Evolutionary conservation across 2,329 filamentous ascomycete species (phyloP).

Genomic region (Colletotrichum agaves): DNA sequence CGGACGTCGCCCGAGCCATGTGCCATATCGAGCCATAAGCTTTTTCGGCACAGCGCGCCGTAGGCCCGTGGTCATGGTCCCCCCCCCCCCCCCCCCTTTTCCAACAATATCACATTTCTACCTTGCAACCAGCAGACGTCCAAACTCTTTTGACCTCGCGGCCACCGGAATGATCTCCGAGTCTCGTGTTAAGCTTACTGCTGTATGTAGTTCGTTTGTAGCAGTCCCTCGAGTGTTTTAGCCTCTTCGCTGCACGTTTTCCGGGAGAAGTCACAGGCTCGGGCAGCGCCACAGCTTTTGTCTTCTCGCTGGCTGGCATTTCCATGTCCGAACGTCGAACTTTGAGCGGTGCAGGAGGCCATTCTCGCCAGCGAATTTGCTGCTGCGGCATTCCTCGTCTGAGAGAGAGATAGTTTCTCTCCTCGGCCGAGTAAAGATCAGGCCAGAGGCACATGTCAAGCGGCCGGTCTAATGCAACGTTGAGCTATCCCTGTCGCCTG

Average conservation of each 20-base stretch:
- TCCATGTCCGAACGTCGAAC: conserved; percentile 3
- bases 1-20: neutral
- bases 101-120: neutral
- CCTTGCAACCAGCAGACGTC: neutral
- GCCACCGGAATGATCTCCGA: neutral
- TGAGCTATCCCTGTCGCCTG: neutral
- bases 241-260: neutral
- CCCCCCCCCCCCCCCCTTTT: no score
- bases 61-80: conserved; percentile 2
- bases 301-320: neutral
- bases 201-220: neutral
- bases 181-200: conserved; percentile 1
- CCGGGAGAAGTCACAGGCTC: neutral
- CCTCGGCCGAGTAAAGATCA: conserved; percentile 16
- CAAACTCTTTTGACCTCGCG: neutral
- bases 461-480: conserved; percentile 4
- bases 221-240: neutral
- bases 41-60: conserved; percentile 10
- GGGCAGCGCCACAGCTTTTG: neutral
- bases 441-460: conserved; percentile 20
- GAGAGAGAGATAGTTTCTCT: conserved; percentile 8
- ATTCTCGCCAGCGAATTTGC: neutral
- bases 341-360: neutral
- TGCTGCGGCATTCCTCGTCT: neutral
- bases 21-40: neutral